Base-by-base conservation (phyloP, 768 basidiomycete species). In the Galerina sulciceps region DNA sequence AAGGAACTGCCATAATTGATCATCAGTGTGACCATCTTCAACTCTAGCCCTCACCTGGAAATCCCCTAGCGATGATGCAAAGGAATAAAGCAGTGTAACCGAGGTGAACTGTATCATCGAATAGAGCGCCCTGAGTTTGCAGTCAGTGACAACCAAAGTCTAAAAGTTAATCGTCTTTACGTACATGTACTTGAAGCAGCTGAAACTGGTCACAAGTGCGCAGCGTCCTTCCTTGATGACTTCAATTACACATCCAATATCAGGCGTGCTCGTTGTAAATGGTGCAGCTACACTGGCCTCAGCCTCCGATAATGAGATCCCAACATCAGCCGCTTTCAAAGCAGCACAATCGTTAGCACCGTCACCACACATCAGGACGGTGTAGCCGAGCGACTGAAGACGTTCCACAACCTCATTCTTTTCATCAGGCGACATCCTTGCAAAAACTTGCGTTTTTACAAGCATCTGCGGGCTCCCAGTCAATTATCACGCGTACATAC, bases 161-260 rank as follows among this genome's bases (percentile, higher is more conserved):
- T 10, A 18, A 49, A 41, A 18, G 45, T 31, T 40, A 36, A 40
- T 13, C 44, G 18, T 34, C 14, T 23, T n/a, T 36, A 80, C 93
- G 73, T 66, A 96, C 96, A 99, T 99, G 69, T 98, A 99, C 75
- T 99, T 99, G 87, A 99, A 99, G 76, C 96, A 99, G 64, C 94
- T 96, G 75, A 99, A 99, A 72, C 94, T 96, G 1, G 97, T 99
- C 53, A 97, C 96, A 53, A 99, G 79, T 1, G 97, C 96, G 8
- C 94, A 93, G 43, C 97, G 83, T 8, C 97, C 97, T 70, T 99
- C 96, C 68, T 90, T 94, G 77, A 99, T 96, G 51, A 99, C 91
- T 65, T 99, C 95, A 31, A 99, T 81, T 43, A 98, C 93, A 70
- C 97, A 99, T 42, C 90, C 85, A 67, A 99, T 96, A 73, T 99